phyloP scores from a whole-genome alignment of 768 basidiomycete species.

The Tulasnella sp. region DNA sequence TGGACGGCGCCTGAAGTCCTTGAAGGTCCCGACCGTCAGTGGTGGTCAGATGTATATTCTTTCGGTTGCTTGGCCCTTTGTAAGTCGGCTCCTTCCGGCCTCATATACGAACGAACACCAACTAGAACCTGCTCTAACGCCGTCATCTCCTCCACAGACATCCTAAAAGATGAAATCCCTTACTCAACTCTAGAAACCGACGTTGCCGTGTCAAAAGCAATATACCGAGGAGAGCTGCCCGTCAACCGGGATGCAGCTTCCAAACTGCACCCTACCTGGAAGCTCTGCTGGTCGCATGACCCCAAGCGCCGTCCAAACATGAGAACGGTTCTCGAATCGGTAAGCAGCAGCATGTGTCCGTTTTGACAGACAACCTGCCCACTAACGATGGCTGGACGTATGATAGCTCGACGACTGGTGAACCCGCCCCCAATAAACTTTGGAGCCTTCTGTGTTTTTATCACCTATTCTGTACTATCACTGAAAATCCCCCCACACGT shows the following conservation, averaged over 20 bases:
- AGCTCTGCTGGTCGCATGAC: not conserved
- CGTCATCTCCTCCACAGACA: not conserved
- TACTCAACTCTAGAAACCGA: not conserved
- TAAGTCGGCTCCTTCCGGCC: not conserved
- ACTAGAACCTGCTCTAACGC: not conserved
- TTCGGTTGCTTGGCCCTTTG: not conserved
- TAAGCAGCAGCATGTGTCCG: not conserved
- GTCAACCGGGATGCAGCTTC: not conserved
- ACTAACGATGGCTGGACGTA: not conserved
- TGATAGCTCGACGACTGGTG: not conserved
- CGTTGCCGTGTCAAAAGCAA: not conserved
- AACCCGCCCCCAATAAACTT: no score
- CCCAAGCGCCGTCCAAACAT: not conserved
- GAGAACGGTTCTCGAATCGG: not conserved
- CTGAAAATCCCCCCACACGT: no score
- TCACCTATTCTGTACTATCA: no score
- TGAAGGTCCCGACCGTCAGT: not conserved
- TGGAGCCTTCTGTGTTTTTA: no score
- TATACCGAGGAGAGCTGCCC: not conserved
- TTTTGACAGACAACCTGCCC: not conserved
- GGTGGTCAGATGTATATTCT: not conserved
- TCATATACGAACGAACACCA: not conserved
- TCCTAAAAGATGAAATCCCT: not conserved
- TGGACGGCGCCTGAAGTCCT: not conserved
- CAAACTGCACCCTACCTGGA: not conserved